Base-by-base conservation (phyloP, 1,284 basidiomycete genomes). In the Vanrija pseudolonga region DNA sequence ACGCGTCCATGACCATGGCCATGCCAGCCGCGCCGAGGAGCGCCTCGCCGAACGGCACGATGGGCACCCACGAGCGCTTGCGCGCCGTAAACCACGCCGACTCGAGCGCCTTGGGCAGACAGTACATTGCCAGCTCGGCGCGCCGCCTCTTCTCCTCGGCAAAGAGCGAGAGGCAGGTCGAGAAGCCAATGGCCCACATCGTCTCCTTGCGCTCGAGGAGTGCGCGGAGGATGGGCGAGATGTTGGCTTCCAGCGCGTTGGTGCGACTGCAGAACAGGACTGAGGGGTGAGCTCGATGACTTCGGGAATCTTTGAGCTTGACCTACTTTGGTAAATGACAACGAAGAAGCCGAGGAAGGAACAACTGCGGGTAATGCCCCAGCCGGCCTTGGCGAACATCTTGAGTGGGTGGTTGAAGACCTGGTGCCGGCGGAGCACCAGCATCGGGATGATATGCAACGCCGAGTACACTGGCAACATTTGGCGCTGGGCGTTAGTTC, bases 331-430 rank as follows among this genome's bases (percentile, higher is more conserved):
- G 72, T 88, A 95, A 57, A 92, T 86, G 41, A 86, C 76, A 40
- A 98, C 86, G 63, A 95, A 95, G 6, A 84, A 78, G 3, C 88
- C 89, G 22, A 98, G 77, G 80, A 98, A 98, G 0, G 91, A 85
- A 1, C 89, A 90, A 64, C 90, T 94, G 47, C 93, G 81, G 56
- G 85, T 74, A 11, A 91, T 92, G 9, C 92, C 92, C 67, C 83
- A 76, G 0, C 82, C 77, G 0, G 88, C 85, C 52, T 82, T 83
- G 8, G 82, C 66, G 2, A 93, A 75, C 76, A 90, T 85, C 36
- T 76, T 78, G 15, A 80, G 68, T 0, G 88, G 90, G 60, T 85
- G 81, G 50, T 82, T 79, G 53, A 59, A 48, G 48, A 76, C 61
- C 23, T 67, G 61, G 41, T 72, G 64, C 9, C 75, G 71, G 15